Conservation (phyloP, 2,329 filamentous ascomycete genomes). For the Ramularia collo-cygni region DNA sequence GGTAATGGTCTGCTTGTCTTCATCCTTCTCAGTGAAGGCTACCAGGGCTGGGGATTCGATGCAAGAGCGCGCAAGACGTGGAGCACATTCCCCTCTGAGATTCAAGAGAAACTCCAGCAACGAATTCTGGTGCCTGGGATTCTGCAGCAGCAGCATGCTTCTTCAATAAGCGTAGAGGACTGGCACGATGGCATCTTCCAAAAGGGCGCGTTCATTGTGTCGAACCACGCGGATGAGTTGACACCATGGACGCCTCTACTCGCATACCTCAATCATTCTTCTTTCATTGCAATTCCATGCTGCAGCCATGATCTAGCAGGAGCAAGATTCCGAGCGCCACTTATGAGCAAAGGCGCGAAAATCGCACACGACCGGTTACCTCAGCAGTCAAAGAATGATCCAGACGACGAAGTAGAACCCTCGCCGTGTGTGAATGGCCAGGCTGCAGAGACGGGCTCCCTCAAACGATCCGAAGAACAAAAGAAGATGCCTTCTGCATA, state of each 20-base stretch:
- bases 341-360: constrained; percentile 8
- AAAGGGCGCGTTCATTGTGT: constrained; percentile 78
- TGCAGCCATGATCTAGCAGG: constrained; percentile 86
- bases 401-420: too few relatives aligned
- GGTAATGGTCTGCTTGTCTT: constrained; percentile 88
- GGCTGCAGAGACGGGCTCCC: constrained; percentile 30
- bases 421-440: constrained; percentile 6
- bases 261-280: constrained; percentile 64
- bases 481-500: constrained; percentile 60
- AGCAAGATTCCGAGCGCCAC: constrained; percentile 58
- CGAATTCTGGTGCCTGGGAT: constrained; percentile 54
- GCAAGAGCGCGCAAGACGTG: constrained; percentile 81
- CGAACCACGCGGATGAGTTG: constrained; percentile 93
- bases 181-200: constrained; percentile 57
- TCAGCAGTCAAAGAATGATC: neutral
- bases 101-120: constrained; percentile 49
- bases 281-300: constrained; percentile 91
- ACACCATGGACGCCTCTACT: constrained; percentile 94
- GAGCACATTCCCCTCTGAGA: constrained; percentile 56
- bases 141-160: constrained; percentile 21
- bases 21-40: constrained; percentile 74
- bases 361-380: constrained; percentile 7
- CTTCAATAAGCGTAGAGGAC: neutral
- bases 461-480: constrained; percentile 23
- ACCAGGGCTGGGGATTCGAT: constrained; percentile 83